These are phyloP conservation scores for Angophora floribunda DNA, from an alignment of 345 rosid species.

Conservation along the genomic window DNA sequence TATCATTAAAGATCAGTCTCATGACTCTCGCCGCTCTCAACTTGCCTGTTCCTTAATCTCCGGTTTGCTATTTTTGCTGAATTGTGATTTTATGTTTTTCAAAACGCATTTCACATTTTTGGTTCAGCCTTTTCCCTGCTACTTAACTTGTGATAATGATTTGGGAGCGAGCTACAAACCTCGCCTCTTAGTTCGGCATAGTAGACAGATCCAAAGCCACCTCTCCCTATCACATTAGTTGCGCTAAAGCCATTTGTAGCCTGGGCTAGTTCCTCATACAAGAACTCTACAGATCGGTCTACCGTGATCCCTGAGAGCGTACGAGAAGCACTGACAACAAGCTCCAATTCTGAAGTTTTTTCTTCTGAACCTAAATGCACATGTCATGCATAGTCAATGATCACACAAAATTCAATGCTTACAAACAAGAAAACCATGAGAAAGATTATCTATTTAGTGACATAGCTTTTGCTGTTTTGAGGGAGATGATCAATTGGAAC, in stretches of 20 bases:
- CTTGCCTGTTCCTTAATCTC: background rate
- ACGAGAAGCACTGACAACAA: background rate
- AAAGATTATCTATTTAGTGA: background rate
- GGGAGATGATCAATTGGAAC: background rate
- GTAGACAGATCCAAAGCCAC: slow-evolving; percentile 30
- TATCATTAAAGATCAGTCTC: background rate
- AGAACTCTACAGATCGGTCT: slow-evolving; percentile 15
- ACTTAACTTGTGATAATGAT: background rate
- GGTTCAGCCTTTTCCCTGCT: background rate
- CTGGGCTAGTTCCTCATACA: slow-evolving; percentile 17
- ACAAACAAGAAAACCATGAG: background rate
- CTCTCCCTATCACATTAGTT: slow-evolving; percentile 20
- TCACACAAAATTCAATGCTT: background rate
- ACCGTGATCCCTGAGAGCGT: slow-evolving; percentile 13
- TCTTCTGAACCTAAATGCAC: slow-evolving; percentile 2
- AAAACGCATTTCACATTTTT: background rate
- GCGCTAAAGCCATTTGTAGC: slow-evolving; percentile 22
- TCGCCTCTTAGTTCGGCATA: slow-evolving; percentile 31
- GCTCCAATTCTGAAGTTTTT: background rate
- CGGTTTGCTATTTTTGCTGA: background rate
- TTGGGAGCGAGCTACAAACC: background rate
- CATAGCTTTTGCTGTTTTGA: background rate
- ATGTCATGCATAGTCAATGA: background rate
- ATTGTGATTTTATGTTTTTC: background rate
- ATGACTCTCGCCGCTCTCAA: background rate